These are phyloP conservation scores for Aphanocladium album DNA, from an alignment of 2,329 filamentous ascomycete genomes.

Conservation along the genomic window DNA sequence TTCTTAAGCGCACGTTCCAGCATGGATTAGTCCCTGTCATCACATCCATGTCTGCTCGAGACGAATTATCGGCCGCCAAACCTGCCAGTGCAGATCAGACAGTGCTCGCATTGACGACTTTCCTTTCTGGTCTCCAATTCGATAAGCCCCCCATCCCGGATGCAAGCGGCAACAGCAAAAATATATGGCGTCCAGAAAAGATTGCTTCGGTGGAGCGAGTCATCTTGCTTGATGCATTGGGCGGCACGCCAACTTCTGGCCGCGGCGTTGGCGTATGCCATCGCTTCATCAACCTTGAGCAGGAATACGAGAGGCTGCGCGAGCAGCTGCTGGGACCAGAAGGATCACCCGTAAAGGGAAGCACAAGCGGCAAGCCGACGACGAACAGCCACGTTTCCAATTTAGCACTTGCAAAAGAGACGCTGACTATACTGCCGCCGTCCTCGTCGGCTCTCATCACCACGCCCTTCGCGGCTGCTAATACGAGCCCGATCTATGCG, in stretches of 20 bases:
- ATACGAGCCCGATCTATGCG: slow-evolving; percentile 24
- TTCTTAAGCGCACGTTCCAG: slow-evolving; percentile 28
- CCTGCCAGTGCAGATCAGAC: slow-evolving; percentile 53
- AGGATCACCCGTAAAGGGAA: slow-evolving; percentile 26
- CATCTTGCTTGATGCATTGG: slow-evolving; percentile 81
- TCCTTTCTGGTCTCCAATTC: slow-evolving; percentile 64
- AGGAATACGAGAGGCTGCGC: slow-evolving; percentile 72
- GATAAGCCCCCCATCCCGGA: slow-evolving; percentile 6
- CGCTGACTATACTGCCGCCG: slow-evolving; percentile 71
- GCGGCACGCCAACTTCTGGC: slow-evolving; percentile 68
- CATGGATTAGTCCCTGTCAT: slow-evolving; percentile 34
- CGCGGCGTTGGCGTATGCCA: slow-evolving; percentile 30
- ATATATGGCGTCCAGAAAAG: slow-evolving; percentile 28
- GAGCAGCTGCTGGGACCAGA: slow-evolving; percentile 47
- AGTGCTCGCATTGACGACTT: slow-evolving; percentile 69
- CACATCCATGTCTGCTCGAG: slow-evolving; percentile 36
- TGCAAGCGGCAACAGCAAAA: background rate
- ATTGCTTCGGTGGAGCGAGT: slow-evolving; percentile 71
- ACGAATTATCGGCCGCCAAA: slow-evolving; percentile 34
- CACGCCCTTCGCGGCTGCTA: slow-evolving; percentile 75
- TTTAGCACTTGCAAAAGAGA: slow-evolving; percentile 63
- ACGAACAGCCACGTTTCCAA: slow-evolving; percentile 58
- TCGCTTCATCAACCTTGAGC: slow-evolving; percentile 82
- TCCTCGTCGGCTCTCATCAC: slow-evolving; percentile 86
- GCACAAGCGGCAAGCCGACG: slow-evolving; percentile 22